Conservation (phyloP, 805 yeast genomes). For the Cyberlindnera meyerae region DNA sequence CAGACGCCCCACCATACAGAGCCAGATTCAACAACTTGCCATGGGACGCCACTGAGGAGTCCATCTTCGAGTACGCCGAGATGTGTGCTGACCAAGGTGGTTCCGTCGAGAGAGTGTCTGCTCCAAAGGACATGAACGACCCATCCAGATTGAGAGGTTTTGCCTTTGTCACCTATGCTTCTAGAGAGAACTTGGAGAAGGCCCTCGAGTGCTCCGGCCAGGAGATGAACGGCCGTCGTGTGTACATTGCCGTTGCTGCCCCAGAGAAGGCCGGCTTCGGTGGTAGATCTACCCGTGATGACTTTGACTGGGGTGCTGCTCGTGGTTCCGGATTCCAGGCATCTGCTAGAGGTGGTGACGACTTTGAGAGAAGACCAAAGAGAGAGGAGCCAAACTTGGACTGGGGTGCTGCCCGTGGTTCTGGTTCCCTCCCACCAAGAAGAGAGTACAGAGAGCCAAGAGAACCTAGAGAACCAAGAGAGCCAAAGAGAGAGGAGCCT, state of each 20-base stretch:
- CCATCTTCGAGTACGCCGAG: constrained; percentile 56
- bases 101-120: constrained; percentile 57
- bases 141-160: constrained; percentile 76
- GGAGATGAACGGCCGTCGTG: constrained; percentile 64
- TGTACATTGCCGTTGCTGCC: constrained; percentile 79
- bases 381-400: constrained; percentile 56
- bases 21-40: constrained; percentile 88
- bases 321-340: constrained; percentile 34
- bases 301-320: constrained; percentile 48
- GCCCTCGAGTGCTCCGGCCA: constrained; percentile 70
- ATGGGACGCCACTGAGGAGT: constrained; percentile 69
- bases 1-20: constrained; percentile 86
- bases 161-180: constrained; percentile 80
- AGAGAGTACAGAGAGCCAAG: constrained; percentile 31
- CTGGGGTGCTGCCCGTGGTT: constrained; percentile 45
- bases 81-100: constrained; percentile 46
- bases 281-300: constrained; percentile 23
- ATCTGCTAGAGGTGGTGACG: constrained; percentile 10
- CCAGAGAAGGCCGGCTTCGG: constrained; percentile 38
- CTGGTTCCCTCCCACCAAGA: constrained; percentile 22
- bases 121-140: constrained; percentile 60
- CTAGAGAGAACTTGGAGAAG: constrained; percentile 69
- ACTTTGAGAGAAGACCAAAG: constrained; percentile 34
- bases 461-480: constrained; percentile 19
- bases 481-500: constrained; percentile 33